Evolutionary conservation across 1,284 basidiomycete species (phyloP), one percentile per base, ranked within the genome.

Genomic region (Puccinia polysora): DNA sequence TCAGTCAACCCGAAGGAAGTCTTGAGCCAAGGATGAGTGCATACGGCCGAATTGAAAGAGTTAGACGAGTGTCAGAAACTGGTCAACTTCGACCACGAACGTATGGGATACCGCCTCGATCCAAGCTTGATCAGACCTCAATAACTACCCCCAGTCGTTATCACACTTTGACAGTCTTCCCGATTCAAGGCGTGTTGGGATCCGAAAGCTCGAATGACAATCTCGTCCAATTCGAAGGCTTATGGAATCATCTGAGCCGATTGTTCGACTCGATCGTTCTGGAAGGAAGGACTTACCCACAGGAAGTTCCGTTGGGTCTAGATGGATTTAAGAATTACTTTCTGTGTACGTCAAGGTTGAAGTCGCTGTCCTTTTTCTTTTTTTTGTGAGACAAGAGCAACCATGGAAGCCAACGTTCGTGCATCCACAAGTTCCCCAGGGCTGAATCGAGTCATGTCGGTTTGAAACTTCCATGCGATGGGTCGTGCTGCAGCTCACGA

Each of bases 281-380:
- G 5, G 56, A 59, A 25, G 56, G 56, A 59, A 38, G 56, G 28
- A 59, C 56, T 25, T 59, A 59, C 43, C 56, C 56, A 14, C 56
- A 59, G 15, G 56, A 59, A 38, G 56, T 40, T 12, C 2, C 12
- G 12, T 59, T 59, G 56, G 56, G 36, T 25, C 36, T 59, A 14
- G 36, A 59, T 18, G 56, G 56, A 6, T 59, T 59, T 14, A 59
- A 59, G 18, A 59, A 40, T 20, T 59, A 59, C 32, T 59, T 59
- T 14, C 56, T 59, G 18, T 59, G 56, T 59, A 59, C 1, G 56
- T 38, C n/a, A n/a, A n/a, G n/a, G n/a, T n/a, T n/a, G n/a, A n/a
- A n/a, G n/a, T n/a, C n/a, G n/a, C n/a, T n/a, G n/a, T n/a, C n/a
- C n/a, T n/a, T n/a, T n/a, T n/a, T n/a, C n/a, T n/a, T n/a, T n/a